Conservation (phyloP, 345 rosid genomes). For the Trapa bicornis region DNA sequence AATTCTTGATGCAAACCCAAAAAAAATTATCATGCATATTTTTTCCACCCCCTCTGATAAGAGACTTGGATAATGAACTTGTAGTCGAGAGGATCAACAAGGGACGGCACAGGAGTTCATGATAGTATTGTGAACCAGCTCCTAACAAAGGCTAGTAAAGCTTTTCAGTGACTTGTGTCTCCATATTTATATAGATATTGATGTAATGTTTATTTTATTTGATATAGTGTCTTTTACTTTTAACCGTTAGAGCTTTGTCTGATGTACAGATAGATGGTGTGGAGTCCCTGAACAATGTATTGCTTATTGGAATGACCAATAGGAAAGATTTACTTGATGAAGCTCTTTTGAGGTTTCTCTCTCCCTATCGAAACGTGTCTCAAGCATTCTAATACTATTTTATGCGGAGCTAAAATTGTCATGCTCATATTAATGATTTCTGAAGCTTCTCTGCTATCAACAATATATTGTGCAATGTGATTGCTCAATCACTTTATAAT, state of each 20-base stretch:
- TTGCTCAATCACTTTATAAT: slow-evolving; percentile 6
- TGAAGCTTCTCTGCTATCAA: not conserved
- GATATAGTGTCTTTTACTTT: not conserved
- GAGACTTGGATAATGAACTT: slow-evolving; percentile 4
- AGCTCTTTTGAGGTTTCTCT: slow-evolving; percentile 67
- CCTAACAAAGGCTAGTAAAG: slow-evolving; percentile 66
- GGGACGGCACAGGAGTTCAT: slow-evolving; percentile 97
- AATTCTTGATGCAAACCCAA: no score
- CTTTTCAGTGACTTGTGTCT: not conserved
- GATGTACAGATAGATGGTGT: slow-evolving; percentile 95
- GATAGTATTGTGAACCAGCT: slow-evolving; percentile 98
- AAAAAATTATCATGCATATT: not conserved
- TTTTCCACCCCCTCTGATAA: not conserved
- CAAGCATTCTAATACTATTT: not conserved
- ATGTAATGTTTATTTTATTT: not conserved
- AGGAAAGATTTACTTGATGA: slow-evolving; percentile 98
- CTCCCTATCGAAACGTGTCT: slow-evolving; percentile 7
- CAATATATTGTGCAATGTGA: no score
- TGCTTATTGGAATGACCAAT: slow-evolving; percentile 99
- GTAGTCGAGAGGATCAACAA: slow-evolving; percentile 95
- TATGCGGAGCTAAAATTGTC: not conserved
- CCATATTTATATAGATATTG: not conserved
- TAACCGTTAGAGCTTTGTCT: not conserved
- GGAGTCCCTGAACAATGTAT: slow-evolving; percentile 95
- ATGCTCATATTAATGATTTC: not conserved